A percentile compares a stretch with the other conserved stretches of the same genome.
phyloP scores from a whole-genome alignment of 352 stramenopile genomes.

The Globisporangium recalcitrans region DNA sequence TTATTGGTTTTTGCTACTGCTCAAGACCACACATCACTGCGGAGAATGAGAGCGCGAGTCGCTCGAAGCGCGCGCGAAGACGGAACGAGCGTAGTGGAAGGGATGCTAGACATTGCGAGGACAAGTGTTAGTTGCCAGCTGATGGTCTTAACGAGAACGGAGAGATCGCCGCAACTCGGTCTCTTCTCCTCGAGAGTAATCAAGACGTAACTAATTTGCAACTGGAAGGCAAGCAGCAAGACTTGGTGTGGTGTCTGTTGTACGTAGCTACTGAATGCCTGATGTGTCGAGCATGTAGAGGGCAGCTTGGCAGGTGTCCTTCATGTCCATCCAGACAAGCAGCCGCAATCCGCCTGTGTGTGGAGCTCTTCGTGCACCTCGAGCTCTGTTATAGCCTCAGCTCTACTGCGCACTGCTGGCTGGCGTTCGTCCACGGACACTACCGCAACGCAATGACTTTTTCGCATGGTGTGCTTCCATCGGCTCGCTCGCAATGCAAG shows the following conservation, averaged over 20 bases:
- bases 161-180: constrained; percentile 16
- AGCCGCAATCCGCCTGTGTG: neutral
- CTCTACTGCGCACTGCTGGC: too few species aligned
- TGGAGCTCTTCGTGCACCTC: neutral
- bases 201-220: constrained; percentile 55
- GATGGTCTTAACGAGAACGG: constrained; percentile 22
- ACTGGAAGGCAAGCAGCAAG: neutral
- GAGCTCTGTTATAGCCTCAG: neutral
- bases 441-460: too few species aligned
- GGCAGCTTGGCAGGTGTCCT: neutral
- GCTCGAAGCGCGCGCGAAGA: neutral
- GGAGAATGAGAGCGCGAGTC: neutral
- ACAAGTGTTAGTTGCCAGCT: constrained; percentile 31
- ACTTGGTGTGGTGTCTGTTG: neutral
- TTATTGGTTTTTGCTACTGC: constrained; percentile 36
- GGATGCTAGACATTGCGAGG: constrained; percentile 55
- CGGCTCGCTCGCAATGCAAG: neutral
- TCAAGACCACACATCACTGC: constrained; percentile 5
- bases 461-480: neutral
- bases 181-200: constrained; percentile 26
- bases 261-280: too few species aligned
- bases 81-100: constrained; percentile 24
- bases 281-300: neutral
- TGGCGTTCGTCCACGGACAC: too few species aligned
- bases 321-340: neutral